Percentiles rank a stretch among this genome's conserved stretches.
Conservation (phyloP, 305 asterid genomes). For the Rubia peregrina region DNA sequence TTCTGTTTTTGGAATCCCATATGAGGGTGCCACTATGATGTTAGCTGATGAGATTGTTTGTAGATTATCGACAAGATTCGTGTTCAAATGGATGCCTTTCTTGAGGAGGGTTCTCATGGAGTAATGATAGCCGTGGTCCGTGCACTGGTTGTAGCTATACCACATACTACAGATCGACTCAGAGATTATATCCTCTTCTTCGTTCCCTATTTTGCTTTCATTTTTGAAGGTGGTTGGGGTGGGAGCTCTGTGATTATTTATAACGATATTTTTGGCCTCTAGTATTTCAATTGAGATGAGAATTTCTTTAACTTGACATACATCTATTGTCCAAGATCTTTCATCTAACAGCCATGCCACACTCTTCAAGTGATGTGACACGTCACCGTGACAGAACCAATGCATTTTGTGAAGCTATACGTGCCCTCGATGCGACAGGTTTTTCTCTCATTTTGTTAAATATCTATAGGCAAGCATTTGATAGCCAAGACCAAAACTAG, state of each 20-base stretch:
- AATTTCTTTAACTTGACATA: conserved; percentile 51
- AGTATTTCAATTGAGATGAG: conserved; percentile 9
- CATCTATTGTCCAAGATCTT: conserved; percentile 94
- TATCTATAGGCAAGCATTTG: neutral
- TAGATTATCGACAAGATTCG: conserved; percentile 97
- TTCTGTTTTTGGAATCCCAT: conserved; percentile 14
- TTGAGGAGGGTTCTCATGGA: conserved; percentile 99
- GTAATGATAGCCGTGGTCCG: conserved; percentile 91
- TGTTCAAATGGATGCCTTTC: conserved; percentile 98
- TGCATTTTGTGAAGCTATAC: conserved; percentile 91
- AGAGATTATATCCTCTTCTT: conserved; percentile 89
- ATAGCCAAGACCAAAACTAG: neutral
- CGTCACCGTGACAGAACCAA: conserved; percentile 77
- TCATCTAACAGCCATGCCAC: conserved; percentile 60
- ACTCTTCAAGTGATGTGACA: conserved; percentile 61
- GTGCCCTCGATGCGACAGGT: conserved; percentile 99
- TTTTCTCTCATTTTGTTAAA: conserved; percentile 21
- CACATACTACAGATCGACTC: conserved; percentile 78
- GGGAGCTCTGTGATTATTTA: neutral
- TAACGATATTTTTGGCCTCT: conserved; percentile 2
- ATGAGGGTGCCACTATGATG: conserved; percentile 16
- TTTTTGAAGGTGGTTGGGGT: neutral
- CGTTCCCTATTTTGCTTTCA: neutral
- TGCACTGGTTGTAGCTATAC: conserved; percentile 83
- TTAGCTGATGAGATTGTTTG: conserved; percentile 29